Evolutionary conservation across 2,329 filamentous ascomycete species (phyloP), one percentile per base, ranked within the genome.

Genomic region (Verticillium dahliae): DNA sequence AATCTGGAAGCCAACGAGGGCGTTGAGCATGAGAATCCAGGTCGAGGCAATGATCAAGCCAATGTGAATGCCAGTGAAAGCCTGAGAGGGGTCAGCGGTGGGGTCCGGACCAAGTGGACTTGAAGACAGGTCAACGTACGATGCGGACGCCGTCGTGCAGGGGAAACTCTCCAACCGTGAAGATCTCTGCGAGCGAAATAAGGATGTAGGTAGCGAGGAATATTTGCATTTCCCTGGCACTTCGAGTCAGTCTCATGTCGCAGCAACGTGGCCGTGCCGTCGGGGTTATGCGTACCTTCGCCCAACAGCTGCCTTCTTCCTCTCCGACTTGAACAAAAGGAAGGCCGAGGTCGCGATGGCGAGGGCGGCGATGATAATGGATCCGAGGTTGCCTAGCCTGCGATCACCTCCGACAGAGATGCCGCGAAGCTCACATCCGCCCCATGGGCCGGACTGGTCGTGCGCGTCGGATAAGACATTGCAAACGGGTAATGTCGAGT

Each of bases 161-260:
- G 2, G 94, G 92, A 69, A 99, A 94, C 35, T 89, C 90, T 67
- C 95, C 95, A 39, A 98, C 87, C 0, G 92, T 93, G 78, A 99
- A 97, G 70, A 99, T 97, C 75, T 98, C 95, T 77, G 93, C 97
- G 70, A 99, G 90, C 69, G 90, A 87, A 64, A 98, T 87, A 62
- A 98, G 76, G 62, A 96, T 89, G 74, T 92, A 99, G 58, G 90
- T 89, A 52, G 91, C 65, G 58, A 99, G 85, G 78, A 99, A 98
- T 38, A 97, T 71, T 81, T 99, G 95, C 85, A 99, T 98, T 76
- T 99, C 95, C 75, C 95, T 96, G 71, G 55, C 34, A 61, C 6
- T 45, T 10, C 58, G 50, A 14, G 60, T 64, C 54, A 56, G 64
- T 61, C 27, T 13, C 68, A 18, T 10, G 45, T 50, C 18, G 22